Percentiles rank a stretch among this genome's conserved stretches.
These are phyloP conservation scores for Gastrolobium villosum DNA, from an alignment of 306 rosid genomes.

Conservation along the genomic window DNA sequence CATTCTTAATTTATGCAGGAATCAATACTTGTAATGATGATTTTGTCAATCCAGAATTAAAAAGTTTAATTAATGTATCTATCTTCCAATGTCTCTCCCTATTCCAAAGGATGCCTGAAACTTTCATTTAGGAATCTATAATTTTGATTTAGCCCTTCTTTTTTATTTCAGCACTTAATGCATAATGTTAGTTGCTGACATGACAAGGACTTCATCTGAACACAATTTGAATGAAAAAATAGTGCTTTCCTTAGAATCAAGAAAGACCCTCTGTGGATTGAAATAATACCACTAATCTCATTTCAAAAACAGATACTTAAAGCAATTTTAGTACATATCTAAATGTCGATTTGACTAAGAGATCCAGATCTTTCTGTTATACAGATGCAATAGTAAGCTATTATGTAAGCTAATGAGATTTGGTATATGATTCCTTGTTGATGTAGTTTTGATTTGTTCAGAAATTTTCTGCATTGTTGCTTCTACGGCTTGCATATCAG, in stretches of 20 bases:
- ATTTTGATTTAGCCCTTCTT: conserved; percentile 11
- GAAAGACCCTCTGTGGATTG: conserved; percentile 10
- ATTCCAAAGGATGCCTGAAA: conserved; percentile 5
- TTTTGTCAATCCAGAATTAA: conserved; percentile 8
- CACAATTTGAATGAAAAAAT: conserved; percentile 28
- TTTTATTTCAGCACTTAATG: conserved; percentile 17
- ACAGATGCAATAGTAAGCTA: conserved; percentile 17
- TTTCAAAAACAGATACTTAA: not conserved
- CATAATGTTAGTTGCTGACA: conserved; percentile 2
- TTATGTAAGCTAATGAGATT: conserved; percentile 17
- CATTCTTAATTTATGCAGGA: conserved; percentile 24
- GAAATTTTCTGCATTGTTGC: conserved; percentile 86
- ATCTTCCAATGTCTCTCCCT: not conserved
- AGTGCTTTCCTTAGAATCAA: conserved; percentile 26
- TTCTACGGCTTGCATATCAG: conserved; percentile 92
- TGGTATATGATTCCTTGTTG: conserved; percentile 49
- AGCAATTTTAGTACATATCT: conserved; percentile 33
- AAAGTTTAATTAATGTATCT: conserved; percentile 32
- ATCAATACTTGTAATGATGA: conserved; percentile 19
- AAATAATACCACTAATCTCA: not conserved
- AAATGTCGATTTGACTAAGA: conserved; percentile 34
- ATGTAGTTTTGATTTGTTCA: conserved; percentile 57
- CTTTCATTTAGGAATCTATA: conserved; percentile 30
- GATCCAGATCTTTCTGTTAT: conserved; percentile 11
- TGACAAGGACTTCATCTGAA: conserved; percentile 30